Percentiles rank a stretch among this genome's conserved stretches.
These are phyloP conservation scores for Fusarium pininemorale DNA, from an alignment of 2,329 filamentous ascomycete genomes.

Conservation along the genomic window DNA sequence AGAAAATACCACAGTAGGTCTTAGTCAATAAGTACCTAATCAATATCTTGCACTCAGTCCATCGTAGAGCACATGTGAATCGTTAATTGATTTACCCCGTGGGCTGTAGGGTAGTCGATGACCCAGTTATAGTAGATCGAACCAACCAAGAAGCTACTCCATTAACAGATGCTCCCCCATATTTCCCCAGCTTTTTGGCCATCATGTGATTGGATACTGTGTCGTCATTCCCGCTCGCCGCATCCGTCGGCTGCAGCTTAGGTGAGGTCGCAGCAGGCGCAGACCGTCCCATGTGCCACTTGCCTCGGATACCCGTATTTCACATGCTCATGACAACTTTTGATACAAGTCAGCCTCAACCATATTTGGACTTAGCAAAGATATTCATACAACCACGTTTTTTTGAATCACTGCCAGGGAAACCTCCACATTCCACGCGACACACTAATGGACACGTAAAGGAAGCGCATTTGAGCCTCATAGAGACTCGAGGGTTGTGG, in stretches of 20 bases:
- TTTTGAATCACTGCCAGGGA: not conserved
- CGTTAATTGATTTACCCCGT: not conserved
- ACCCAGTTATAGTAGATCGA: not conserved
- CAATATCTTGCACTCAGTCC: too few relatives aligned
- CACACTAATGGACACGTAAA: constrained; percentile 35
- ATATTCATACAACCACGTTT: constrained; percentile 3
- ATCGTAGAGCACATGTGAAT: not conserved
- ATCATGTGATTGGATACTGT: constrained; percentile 42
- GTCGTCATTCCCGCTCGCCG: constrained; percentile 42
- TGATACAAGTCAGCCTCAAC: constrained; percentile 19
- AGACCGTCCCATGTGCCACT: constrained; percentile 38
- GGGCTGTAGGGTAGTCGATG: not conserved
- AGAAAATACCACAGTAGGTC: not conserved
- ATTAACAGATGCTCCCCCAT: constrained; percentile 26
- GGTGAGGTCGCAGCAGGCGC: constrained; percentile 24
- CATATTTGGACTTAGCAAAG: constrained; percentile 7
- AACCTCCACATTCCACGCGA: not conserved
- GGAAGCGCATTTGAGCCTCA: constrained; percentile 20
- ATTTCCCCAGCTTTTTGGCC: constrained; percentile 39
- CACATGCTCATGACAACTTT: constrained; percentile 39
- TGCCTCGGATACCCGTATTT: constrained; percentile 43
- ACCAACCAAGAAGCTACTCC: constrained; percentile 13
- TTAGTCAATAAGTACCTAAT: not conserved
- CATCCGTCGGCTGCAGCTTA: constrained; percentile 38
- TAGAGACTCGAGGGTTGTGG: constrained; percentile 30